Percentiles rank a stretch among this genome's conserved stretches.
These are phyloP conservation scores for Jatropha curcas DNA, from an alignment of 345 rosid genomes.

Conservation along the genomic window DNA sequence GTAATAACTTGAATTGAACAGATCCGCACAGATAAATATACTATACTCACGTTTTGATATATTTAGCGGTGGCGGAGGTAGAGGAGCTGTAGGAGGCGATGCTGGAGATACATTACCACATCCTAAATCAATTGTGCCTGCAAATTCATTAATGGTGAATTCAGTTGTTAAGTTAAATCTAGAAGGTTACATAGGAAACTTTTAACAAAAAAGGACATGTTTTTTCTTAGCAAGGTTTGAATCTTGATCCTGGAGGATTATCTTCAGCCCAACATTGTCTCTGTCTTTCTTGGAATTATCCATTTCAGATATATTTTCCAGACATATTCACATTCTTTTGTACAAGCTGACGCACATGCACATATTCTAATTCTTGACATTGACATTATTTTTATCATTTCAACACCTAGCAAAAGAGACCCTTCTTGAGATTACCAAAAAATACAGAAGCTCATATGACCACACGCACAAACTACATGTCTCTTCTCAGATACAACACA, in stretches of 20 bases:
- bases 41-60: slow-evolving; percentile 15
- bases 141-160: neutral
- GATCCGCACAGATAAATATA: too few species aligned
- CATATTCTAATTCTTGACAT: neutral
- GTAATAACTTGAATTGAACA: too few species aligned
- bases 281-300: neutral
- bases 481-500: too few species aligned
- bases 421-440: too few species aligned
- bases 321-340: too few species aligned
- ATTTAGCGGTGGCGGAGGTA: slow-evolving; percentile 8
- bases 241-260: too few species aligned
- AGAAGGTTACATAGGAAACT: too few species aligned
- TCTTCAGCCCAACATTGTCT: neutral
- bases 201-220: too few species aligned
- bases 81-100: slow-evolving; percentile 19
- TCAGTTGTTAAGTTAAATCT: too few species aligned
- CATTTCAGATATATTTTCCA: neutral
- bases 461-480: neutral
- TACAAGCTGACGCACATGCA: neutral
- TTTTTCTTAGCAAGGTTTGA: too few species aligned
- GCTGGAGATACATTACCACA: slow-evolving; percentile 41
- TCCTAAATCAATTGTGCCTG: slow-evolving; percentile 41
- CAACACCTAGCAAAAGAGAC: neutral
- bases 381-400: neutral
- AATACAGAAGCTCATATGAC: neutral